Base-by-base conservation (phyloP, 176 grass and related monocot genomes). In the Musa schizocarpa region DNA sequence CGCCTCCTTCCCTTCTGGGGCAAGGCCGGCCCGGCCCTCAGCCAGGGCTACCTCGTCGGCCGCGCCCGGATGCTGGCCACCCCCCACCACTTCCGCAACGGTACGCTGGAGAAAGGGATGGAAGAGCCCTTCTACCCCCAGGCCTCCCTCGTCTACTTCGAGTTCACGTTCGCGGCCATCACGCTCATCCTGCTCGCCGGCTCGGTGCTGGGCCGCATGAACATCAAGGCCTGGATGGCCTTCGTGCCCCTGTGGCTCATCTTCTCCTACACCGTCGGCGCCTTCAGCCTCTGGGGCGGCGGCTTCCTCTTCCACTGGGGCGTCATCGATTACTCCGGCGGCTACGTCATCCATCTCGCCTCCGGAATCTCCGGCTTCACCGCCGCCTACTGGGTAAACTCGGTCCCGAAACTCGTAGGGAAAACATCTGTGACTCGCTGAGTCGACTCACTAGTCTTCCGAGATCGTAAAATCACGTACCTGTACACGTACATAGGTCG, bases 231-330 rank as follows among this genome's bases (percentile, higher is more conserved):
- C 2, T 96, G 92, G 92, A 96, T 96, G 92, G 89, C 85, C 2
- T 96, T 96, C 78, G 85, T 86, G 3, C 89, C 92, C 11, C 92
- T 96, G 13, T 96, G 92, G 92, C 83, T 92, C 5, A 24, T 92
- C 62, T 26, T 96, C 72, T 96, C 89, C 2, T 96, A 96, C 84
- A 96, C 92, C 2, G 89, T 96, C 19, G 89, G 92, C 53, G 92
- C 92, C 13, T 96, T 92, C 57, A 87, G 84, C 85, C 80, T 96
- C 59, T 96, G 92, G 92, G 92, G 92, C 76, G 89, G 92, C 56
- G 92, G 92, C 0, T 96, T 96, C 81, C 88, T 96, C 69, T 96
- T 89, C 84, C 89, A 89, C 74, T 96, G 89, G 92, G 92, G 92
- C 69, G 92, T 96, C 76, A 89, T 96, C 66, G 92, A 96, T 85